phyloP scores from a whole-genome alignment of 345 rosid genomes.

The Eutrema japonicum region DNA sequence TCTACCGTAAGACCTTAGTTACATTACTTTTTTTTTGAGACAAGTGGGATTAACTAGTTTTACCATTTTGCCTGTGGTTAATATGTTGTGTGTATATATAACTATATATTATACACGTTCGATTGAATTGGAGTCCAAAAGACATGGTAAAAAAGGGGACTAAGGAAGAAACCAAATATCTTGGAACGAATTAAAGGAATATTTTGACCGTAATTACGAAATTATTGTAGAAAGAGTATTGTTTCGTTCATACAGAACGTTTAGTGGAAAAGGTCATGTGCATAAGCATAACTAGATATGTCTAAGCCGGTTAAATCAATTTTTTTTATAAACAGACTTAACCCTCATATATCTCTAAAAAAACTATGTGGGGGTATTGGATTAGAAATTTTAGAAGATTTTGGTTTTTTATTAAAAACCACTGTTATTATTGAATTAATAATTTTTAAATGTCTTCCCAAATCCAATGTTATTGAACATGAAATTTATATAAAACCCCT shows the following conservation, averaged over 20 bases:
- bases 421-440: no score
- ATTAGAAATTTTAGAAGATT: no score
- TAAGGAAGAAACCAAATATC: no score
- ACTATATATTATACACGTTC: not conserved
- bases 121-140: not conserved
- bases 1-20: slow-evolving; percentile 30
- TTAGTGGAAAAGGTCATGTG: not conserved
- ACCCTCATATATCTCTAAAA: no score
- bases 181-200: not conserved
- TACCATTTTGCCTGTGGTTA: slow-evolving; percentile 17
- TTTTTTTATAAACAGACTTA: no score
- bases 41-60: slow-evolving; percentile 26
- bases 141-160: not conserved
- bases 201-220: not conserved
- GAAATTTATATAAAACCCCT: no score
- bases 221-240: not conserved
- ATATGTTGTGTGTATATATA: not conserved
- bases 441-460: no score
- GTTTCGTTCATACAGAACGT: not conserved
- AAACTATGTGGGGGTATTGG: no score
- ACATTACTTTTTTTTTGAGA: not conserved
- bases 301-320: not conserved
- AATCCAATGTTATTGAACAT: no score
- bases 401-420: no score
- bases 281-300: not conserved